phyloP scores from a whole-genome alignment of 805 yeast genomes.

The Kodamaea lidongshanica region DNA sequence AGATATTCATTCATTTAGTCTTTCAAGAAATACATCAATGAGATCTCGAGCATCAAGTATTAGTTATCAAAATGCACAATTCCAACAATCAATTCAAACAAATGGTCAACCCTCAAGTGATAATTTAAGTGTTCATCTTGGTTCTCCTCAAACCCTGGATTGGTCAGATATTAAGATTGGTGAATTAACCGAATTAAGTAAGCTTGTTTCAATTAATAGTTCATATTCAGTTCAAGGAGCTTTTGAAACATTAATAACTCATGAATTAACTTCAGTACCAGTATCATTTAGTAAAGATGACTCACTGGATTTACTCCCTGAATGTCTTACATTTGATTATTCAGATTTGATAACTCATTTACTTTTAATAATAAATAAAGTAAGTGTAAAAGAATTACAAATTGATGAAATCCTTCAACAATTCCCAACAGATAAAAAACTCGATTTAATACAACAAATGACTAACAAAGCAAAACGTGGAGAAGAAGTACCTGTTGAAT shows the following conservation, averaged over 20 bases:
- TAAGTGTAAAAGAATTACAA: constrained; percentile 33
- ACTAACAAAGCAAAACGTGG: constrained; percentile 72
- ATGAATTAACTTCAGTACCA: constrained; percentile 83
- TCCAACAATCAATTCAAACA: constrained; percentile 7
- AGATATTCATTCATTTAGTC: constrained; percentile 32
- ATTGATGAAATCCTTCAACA: constrained; percentile 23
- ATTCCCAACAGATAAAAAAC: constrained; percentile 21
- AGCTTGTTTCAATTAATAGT: constrained; percentile 64
- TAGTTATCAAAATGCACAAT: constrained; percentile 9
- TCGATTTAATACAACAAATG: constrained; percentile 37
- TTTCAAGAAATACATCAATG: constrained; percentile 31
- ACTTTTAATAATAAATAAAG: constrained; percentile 74
- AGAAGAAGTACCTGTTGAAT: constrained; percentile 84
- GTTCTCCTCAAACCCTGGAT: constrained; percentile 30
- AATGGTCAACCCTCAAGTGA: too few species aligned
- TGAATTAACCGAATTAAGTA: constrained; percentile 73
- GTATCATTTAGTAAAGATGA: constrained; percentile 44
- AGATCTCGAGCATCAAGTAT: constrained; percentile 21
- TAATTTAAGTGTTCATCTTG: too few species aligned
- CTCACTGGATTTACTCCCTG: constrained; percentile 42
- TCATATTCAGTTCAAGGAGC: constrained; percentile 78
- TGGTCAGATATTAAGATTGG: constrained; percentile 70
- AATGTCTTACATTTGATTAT: constrained; percentile 85
- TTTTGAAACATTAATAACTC: constrained; percentile 64
- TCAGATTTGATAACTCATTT: constrained; percentile 84